These are phyloP conservation scores for Puya raimondii DNA, from an alignment of 176 grass and related monocot species.

Conservation along the genomic window DNA sequence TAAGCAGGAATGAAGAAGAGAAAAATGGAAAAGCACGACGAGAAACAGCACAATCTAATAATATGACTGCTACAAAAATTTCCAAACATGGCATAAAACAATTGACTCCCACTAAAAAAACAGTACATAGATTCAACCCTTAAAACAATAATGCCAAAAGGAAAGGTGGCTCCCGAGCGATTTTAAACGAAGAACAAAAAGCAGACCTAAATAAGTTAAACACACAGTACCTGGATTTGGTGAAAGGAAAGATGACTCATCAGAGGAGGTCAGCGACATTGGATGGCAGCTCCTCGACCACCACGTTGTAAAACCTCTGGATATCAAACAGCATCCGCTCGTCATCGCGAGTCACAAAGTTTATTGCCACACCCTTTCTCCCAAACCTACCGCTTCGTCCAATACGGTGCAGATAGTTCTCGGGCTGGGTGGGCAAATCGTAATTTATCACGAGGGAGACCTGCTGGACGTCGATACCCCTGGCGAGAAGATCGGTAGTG, in stretches of 20 bases:
- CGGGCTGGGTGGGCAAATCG: constrained; percentile 75
- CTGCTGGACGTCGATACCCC: constrained; percentile 95
- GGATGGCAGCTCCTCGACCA: constrained; percentile 78
- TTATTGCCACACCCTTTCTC: constrained; percentile 88
- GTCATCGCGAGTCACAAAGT: constrained; percentile 82
- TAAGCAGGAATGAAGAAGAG: too few relatives aligned
- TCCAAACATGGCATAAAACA: too few relatives aligned
- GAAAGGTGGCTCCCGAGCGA: too few relatives aligned
- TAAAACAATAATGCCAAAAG: too few relatives aligned
- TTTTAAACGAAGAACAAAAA: background rate
- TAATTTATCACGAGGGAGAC: constrained; percentile 89
- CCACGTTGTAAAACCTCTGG: constrained; percentile 75
- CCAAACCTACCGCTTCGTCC: constrained; percentile 84
- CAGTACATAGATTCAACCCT: too few relatives aligned
- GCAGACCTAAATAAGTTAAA: constrained; percentile 5
- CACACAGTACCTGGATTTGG: constrained; percentile 12
- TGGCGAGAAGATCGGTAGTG: constrained; percentile 76
- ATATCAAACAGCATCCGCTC: constrained; percentile 90
- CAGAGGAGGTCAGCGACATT: constrained; percentile 87
- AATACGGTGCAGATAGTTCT: constrained; percentile 91
- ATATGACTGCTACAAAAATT: too few relatives aligned
- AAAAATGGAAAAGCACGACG: too few relatives aligned
- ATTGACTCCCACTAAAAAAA: too few relatives aligned
- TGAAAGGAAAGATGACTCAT: constrained; percentile 8
- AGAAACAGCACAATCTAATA: too few relatives aligned